These are phyloP conservation scores for Fusarium protoensiforme DNA, from an alignment of 2,329 filamentous ascomycete species.

Conservation along the genomic window DNA sequence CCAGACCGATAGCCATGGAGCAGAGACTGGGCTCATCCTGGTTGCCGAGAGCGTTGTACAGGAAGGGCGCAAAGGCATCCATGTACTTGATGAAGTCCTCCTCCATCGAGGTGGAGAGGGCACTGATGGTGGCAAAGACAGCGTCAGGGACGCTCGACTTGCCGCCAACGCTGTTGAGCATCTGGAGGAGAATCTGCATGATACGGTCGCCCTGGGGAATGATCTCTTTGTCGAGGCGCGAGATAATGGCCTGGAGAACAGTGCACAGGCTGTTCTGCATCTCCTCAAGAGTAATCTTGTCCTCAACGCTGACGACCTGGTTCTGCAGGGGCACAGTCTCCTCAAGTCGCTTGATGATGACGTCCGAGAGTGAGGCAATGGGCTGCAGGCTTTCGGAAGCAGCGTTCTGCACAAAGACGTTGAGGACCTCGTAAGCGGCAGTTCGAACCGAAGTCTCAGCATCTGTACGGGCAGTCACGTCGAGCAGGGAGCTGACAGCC, in stretches of 20 bases:
- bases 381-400: constrained; percentile 86
- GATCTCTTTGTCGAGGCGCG: constrained; percentile 91
- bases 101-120: constrained; percentile 90
- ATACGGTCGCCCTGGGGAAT: constrained; percentile 90
- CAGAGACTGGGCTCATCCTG: constrained; percentile 95
- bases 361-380: constrained; percentile 84
- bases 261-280: constrained; percentile 97
- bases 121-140: constrained; percentile 90
- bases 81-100: constrained; percentile 97
- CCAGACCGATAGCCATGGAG: constrained; percentile 96
- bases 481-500: constrained; percentile 85
- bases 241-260: constrained; percentile 90
- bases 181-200: constrained; percentile 87
- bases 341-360: constrained; percentile 91
- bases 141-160: constrained; percentile 97
- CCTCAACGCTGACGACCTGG: constrained; percentile 96
- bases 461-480: constrained; percentile 84
- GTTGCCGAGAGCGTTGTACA: constrained; percentile 94
- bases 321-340: constrained; percentile 88
- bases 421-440: constrained; percentile 96
- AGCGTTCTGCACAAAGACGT: constrained; percentile 91
- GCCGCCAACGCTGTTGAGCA: constrained; percentile 78
- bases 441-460: constrained; percentile 91
- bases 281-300: constrained; percentile 94
- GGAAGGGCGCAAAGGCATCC: constrained; percentile 91